Conservation (phyloP, 306 rosid genomes). For the Senna siamea region DNA sequence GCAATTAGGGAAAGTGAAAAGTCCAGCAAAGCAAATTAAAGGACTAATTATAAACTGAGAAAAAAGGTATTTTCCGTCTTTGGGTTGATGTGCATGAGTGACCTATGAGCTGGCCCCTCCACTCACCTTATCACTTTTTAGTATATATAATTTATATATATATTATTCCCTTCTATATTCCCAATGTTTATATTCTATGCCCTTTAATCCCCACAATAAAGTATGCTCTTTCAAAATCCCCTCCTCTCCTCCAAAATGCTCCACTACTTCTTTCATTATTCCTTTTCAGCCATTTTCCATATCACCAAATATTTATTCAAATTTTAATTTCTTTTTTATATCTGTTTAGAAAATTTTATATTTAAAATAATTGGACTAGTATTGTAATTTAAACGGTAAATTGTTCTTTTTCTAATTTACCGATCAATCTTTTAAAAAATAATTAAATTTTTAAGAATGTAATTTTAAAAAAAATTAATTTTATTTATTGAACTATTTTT, state of each 20-base stretch:
- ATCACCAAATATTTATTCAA: background rate
- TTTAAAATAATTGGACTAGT: too few species aligned
- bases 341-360: too few species aligned
- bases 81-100: slow-evolving; percentile 18
- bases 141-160: background rate
- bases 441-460: too few species aligned
- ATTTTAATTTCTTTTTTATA: too few species aligned
- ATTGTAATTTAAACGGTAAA: too few species aligned
- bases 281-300: slow-evolving; percentile 33
- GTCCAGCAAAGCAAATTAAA: too few species aligned
- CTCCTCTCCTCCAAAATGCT: slow-evolving; percentile 16
- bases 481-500: too few species aligned
- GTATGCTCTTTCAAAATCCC: slow-evolving; percentile 25
- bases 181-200: slow-evolving; percentile 34
- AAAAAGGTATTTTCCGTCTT: slow-evolving; percentile 51
- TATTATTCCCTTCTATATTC: slow-evolving; percentile 39
- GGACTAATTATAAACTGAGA: too few species aligned
- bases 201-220: slow-evolving; percentile 37
- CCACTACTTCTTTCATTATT: slow-evolving; percentile 47
- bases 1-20: too few species aligned
- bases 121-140: slow-evolving; percentile 34
- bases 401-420: too few species aligned
- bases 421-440: too few species aligned
- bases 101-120: slow-evolving; percentile 26
- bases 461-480: too few species aligned